Evolutionary conservation across 2,329 filamentous ascomycete species (phyloP).

Genomic region (Didymella arachidicola): DNA sequence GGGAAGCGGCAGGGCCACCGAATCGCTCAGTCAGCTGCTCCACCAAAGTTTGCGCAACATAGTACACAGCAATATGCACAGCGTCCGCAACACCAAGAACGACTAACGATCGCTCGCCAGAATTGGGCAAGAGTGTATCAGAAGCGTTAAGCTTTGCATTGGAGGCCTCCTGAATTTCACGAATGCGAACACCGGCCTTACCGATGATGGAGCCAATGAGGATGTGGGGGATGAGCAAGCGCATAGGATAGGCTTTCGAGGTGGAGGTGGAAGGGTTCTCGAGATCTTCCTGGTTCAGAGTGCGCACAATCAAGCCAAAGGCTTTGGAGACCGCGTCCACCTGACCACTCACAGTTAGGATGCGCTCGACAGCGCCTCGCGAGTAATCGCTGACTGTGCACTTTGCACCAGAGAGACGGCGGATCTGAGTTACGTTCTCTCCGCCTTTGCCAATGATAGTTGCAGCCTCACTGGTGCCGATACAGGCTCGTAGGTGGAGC

Average conservation of each 20-base stretch:
- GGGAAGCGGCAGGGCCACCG: conserved; percentile 93
- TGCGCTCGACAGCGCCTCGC: conserved; percentile 94
- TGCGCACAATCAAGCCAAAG: conserved; percentile 97
- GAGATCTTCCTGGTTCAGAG: conserved; percentile 94
- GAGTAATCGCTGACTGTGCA: conserved; percentile 99
- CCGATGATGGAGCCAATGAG: conserved; percentile 98
- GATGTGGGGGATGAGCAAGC: conserved; percentile 93
- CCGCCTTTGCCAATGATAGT: conserved; percentile 98
- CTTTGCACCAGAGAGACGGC: conserved; percentile 93
- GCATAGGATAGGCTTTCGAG: conserved; percentile 96
- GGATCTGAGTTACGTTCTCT: conserved; percentile 97
- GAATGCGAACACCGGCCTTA: conserved; percentile 93
- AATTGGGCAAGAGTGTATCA: conserved; percentile 90
- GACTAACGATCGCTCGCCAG: conserved; percentile 95
- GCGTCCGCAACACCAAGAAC: conserved; percentile 98
- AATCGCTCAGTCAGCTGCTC: conserved; percentile 98
- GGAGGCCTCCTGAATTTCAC: conserved; percentile 97
- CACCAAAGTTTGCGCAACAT: conserved; percentile 95
- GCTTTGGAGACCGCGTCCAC: conserved; percentile 98
- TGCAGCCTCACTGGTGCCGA: conserved; percentile 95
- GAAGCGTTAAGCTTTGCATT: conserved; percentile 96
- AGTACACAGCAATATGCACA: conserved; percentile 98
- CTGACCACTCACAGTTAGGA: conserved; percentile 93
- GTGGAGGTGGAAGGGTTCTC: conserved; percentile 86
- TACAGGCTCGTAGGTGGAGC: conserved; percentile 97